Base-by-base conservation (phyloP, 1,284 basidiomycete species). In the Puccinia novopanici region DNA sequence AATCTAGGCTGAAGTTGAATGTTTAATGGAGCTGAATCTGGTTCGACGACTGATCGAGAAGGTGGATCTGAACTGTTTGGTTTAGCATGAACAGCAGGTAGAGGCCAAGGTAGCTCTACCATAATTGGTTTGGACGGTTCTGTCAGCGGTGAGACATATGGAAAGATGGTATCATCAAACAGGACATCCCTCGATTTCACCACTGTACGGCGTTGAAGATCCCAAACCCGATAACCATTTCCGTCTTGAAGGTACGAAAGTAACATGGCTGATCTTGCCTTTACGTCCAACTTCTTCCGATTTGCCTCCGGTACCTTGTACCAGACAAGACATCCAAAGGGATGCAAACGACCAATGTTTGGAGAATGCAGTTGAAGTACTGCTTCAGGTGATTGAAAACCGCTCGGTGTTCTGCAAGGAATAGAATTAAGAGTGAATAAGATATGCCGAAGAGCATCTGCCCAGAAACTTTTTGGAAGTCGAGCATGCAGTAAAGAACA, bases 311-410 rank as follows among this genome's bases (percentile, higher is more conserved):
- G 57, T 27, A 48, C 17, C 42, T 61, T 57, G 37, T 59, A 59
- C 10, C 34, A 75, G 12, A 19, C 40, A 34, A 55, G 50, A 27
- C 72, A 75, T 17, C 72, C 73, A 75, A 75, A 75, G 3, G 57
- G 73, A 27, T 75, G 73, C 13, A 45, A 30, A n/a, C 45, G 13
- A 27, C 27, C n/a, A 4, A 50, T 17, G 22, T 9, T 8, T n/a
- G n/a, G n/a, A n/a, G n/a, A n/a, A 6, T n/a, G 10, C 1, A 61
- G 13, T 4, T 9, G 19, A 9, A 75, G 34, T 4, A 75, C 10
- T 3, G 34, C 63, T 27, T 30, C 30, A 0, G 73, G 73, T 15
- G 55, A 63, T 37, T 17, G 15, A 48, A 75, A 75, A 1, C 72
- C 37, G 15, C 6, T 2, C 0, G 72, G 72, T 4, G 52, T 59